phyloP scores from a whole-genome alignment of 768 basidiomycete genomes.

The Trichaptum fuscoviolaceum region DNA sequence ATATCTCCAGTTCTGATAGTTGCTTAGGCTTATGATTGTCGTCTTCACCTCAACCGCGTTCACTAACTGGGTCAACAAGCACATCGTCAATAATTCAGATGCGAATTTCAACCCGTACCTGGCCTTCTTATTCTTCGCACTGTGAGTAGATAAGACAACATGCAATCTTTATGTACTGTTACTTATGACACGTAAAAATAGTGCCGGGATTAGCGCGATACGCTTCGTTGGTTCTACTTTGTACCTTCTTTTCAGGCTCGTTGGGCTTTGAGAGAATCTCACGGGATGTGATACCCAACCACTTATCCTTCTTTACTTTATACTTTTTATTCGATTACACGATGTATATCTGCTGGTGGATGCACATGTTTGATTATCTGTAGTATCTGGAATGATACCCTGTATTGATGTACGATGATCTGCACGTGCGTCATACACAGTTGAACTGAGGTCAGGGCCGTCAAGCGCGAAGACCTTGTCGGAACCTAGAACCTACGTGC shows the following conservation, averaged over 20 bases:
- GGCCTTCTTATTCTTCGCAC: conserved; percentile 69
- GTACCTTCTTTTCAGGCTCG: conserved; percentile 72
- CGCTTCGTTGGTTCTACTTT: conserved; percentile 76
- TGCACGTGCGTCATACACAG: neutral
- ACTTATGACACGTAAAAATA: conserved; percentile 20
- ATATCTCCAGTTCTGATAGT: conserved; percentile 11
- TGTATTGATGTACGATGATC: neutral
- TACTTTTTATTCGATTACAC: neutral
- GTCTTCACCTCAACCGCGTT: conserved; percentile 77
- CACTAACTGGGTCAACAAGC: conserved; percentile 59
- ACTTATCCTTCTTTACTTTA: neutral
- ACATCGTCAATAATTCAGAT: conserved; percentile 44
- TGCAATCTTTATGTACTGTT: neutral
- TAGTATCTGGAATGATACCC: neutral
- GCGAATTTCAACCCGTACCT: conserved; percentile 86
- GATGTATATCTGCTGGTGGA: neutral
- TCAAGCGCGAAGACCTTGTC: neutral
- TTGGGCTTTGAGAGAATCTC: conserved; percentile 46
- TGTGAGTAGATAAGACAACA: conserved; percentile 30
- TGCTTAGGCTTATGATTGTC: conserved; percentile 57
- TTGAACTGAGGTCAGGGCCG: neutral
- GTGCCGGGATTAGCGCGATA: conserved; percentile 74
- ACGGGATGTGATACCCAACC: neutral
- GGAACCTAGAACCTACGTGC: neutral
- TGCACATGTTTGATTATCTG: conserved; percentile 1